phyloP scores from a whole-genome alignment of 192 early-diverging fungal species.

The Gryganskiella cystojenkinii region DNA sequence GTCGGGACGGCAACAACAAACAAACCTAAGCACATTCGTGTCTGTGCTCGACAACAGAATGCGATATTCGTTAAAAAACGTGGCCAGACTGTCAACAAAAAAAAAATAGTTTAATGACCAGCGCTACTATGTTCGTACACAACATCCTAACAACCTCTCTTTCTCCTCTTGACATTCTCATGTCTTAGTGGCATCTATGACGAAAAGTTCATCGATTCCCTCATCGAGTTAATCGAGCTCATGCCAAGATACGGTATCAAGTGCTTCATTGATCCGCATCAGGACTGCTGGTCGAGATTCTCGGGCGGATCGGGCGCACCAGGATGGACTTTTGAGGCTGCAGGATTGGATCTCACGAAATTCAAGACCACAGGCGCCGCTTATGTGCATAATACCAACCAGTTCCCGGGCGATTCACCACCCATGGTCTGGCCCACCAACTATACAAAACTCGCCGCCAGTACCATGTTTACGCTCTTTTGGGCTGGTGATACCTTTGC shows the following conservation, averaged over 20 bases:
- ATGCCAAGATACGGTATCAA: constrained; percentile 81
- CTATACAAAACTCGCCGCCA: constrained; percentile 83
- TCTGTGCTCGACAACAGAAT: too few species aligned
- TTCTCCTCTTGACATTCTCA: neutral
- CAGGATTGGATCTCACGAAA: constrained; percentile 74
- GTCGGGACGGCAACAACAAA: too few species aligned
- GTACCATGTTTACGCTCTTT: constrained; percentile 89
- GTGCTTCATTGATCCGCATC: constrained; percentile 91
- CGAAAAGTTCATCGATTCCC: constrained; percentile 83
- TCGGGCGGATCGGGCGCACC: constrained; percentile 88
- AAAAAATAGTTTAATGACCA: too few species aligned
- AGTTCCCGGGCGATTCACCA: constrained; percentile 54
- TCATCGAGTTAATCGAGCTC: constrained; percentile 69
- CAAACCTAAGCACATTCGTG: too few species aligned
- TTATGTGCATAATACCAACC: constrained; percentile 76
- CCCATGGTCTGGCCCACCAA: constrained; percentile 90
- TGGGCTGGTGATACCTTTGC: constrained; percentile 83
- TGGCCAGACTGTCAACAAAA: too few species aligned
- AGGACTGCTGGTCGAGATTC: constrained; percentile 84
- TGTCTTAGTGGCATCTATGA: constrained; percentile 76
- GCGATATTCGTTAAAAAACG: too few species aligned
- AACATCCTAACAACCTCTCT: neutral
- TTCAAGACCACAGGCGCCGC: constrained; percentile 85
- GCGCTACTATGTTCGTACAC: neutral
- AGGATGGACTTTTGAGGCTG: constrained; percentile 88